Evolutionary conservation across 768 basidiomycete species (phyloP), one percentile per base, ranked within the genome.

Genomic region (Xanthoconium stramineum): DNA sequence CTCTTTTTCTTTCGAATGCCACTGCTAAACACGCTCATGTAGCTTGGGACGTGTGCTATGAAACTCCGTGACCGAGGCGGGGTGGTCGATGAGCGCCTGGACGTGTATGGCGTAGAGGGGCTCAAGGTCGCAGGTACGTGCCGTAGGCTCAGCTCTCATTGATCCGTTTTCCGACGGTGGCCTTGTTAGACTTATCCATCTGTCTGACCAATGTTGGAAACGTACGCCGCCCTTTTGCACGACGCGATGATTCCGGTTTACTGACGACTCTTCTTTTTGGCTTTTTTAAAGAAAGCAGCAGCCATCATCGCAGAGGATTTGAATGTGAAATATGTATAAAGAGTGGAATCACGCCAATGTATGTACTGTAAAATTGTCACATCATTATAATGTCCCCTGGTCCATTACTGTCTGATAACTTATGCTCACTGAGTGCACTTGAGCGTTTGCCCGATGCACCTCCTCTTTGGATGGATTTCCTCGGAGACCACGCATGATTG

Each of bases 201-300:
- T 67, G 60, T 19, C 65, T 65, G 12, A 19, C 56, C 32, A 67
- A 59, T 12, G 65, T 66, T 17, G 65, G 65, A 52, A 67, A 61
- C 11, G 65, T 66, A 47, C 14, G 65, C 48, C 24, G 5, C 9
- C 1, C 14, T 32, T 33, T 35, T 40, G 0, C 33, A 15, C 11
- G 2, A 30, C 0, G 3, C 13, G 14, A 29, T 47, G 30, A n/a
- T 24, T 17, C 7, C 12, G 3, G 3, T 30, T 61, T 5, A 50
- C 9, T 24, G 7, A 43, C 24, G 13, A 1, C n/a, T 46, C 13
- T 32, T 24, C 0, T 6, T 52, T 76, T 87, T 36, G 85, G 83
- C n/a, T n/a, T n/a, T n/a, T n/a, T n/a, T n/a, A 5, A 84, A 86
- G 68, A 86, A 86, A 67, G 83, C 83, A 0, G 82, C 84, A 0